Base-by-base conservation (phyloP, 805 yeast species). In the Candida berthetii region DNA sequence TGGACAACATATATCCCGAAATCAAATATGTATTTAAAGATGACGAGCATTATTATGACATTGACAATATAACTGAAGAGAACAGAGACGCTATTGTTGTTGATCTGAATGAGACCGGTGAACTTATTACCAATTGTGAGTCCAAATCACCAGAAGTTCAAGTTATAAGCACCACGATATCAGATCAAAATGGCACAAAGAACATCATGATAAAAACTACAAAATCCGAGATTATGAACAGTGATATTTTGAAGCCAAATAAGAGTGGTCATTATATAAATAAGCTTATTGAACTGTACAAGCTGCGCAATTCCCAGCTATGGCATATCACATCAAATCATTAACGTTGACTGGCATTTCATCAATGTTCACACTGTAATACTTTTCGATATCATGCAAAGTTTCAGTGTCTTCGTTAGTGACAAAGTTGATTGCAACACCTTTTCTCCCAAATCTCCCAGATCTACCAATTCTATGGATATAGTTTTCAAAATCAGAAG, bases 391-490 rank as follows among this genome's bases (percentile, higher is more conserved):
- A 52, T 82, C 96, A 61, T 80, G 76, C 72, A 91, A 73, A 61
- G 75, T 78, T 41, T 72, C 76, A 49, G 73, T 74, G 65, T 93
- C 98, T 39, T 82, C 82, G 51, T 71, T 73, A 43, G 97, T 88
- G 57, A 89, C 82, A 56, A 93, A 85, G 74, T 90, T 93, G 66
- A 91, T 87, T 44, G 99, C 97, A 58, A 85, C 95, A 74, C 96
- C 99, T 74, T 90, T 91, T 69, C 99, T 82, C 55, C 99, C 99
- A 72, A 91, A 91, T 64, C 99, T 82, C 50, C 98, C 99, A 53
- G 96, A 89, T 67, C 99, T 83, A 65, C 99, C 99, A 53, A 91
- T 91, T 69, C 99, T 80, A 73, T 91, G 99, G 60, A 91, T 82
- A 66, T 91, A 91, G 76, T 91, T 91, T 67, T 91, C 98, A 62